A percentile compares a stretch with the other conserved stretches of the same genome.
These are phyloP conservation scores for Lactarius akahatsu DNA, from an alignment of 768 basidiomycete species.

Conservation along the genomic window DNA sequence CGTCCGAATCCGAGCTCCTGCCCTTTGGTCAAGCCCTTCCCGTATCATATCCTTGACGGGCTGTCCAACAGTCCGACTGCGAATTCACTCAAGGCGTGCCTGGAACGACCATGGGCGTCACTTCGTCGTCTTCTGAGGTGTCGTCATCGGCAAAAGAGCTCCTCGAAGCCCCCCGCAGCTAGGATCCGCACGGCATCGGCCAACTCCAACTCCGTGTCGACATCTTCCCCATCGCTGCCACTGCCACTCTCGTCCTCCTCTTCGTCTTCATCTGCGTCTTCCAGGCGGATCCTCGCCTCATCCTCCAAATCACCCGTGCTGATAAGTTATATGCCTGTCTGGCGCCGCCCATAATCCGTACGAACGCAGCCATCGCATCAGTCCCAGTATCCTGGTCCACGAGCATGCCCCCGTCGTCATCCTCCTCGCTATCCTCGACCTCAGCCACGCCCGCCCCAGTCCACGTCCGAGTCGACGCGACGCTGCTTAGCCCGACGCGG, in stretches of 20 bases:
- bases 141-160: conserved; percentile 23
- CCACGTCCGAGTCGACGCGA: conserved; percentile 63
- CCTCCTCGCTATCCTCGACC: conserved; percentile 29
- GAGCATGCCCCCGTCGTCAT: conserved; percentile 39
- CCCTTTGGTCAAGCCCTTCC: too few relatives aligned
- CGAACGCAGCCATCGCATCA: conserved; percentile 53
- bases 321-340: conserved; percentile 47
- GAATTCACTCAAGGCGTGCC: conserved; percentile 37
- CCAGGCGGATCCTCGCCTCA: conserved; percentile 45
- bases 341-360: conserved; percentile 48
- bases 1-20: not conserved
- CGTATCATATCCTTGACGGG: conserved; percentile 25
- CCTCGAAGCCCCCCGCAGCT: not conserved
- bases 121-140: conserved; percentile 40
- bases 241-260: conserved; percentile 41
- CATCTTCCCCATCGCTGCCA: conserved; percentile 14
- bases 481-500: conserved; percentile 52
- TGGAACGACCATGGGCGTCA: conserved; percentile 41
- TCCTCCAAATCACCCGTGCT: conserved; percentile 72
- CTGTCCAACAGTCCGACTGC: conserved; percentile 32
- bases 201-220: conserved; percentile 28
- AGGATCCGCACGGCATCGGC: conserved; percentile 22
- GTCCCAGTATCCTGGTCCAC: conserved; percentile 59
- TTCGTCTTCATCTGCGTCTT: conserved; percentile 45
- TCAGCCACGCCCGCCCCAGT: conserved; percentile 51